phyloP scores from a whole-genome alignment of 768 basidiomycete species.

The Lentinula sp. region DNA sequence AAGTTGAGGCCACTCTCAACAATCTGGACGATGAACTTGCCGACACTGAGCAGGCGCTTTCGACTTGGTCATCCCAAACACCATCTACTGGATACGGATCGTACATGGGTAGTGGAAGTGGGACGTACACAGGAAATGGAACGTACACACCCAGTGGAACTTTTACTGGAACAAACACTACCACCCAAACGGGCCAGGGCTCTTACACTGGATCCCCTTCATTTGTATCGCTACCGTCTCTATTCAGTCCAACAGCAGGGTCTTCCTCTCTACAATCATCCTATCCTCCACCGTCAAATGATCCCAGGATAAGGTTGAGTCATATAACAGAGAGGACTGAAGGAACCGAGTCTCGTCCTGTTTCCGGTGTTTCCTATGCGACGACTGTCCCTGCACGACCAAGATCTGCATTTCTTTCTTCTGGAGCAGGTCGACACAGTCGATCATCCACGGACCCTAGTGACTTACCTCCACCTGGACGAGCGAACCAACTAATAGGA shows the following conservation, averaged over 20 bases:
- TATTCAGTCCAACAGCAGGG: slow-evolving; percentile 26
- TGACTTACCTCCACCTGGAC: slow-evolving; percentile 44
- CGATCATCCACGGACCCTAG: slow-evolving; percentile 57
- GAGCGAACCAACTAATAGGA: slow-evolving; percentile 67
- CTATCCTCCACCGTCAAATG: slow-evolving; percentile 21
- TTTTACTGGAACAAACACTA: slow-evolving; percentile 16
- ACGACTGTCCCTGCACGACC: slow-evolving; percentile 27
- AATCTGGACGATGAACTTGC: slow-evolving; percentile 64
- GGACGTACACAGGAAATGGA: neutral
- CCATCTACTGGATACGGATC: neutral
- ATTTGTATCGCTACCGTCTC: slow-evolving; percentile 35
- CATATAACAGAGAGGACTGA: slow-evolving; percentile 78
- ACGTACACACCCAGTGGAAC: slow-evolving; percentile 13
- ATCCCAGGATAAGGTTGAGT: slow-evolving; percentile 50
- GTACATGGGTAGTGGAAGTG: neutral
- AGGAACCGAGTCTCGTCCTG: slow-evolving; percentile 54
- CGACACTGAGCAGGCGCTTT: slow-evolving; percentile 57
- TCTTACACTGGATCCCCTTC: slow-evolving; percentile 43
- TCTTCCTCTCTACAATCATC: slow-evolving; percentile 2
- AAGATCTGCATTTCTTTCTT: slow-evolving; percentile 39
- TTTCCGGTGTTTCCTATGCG: slow-evolving; percentile 33
- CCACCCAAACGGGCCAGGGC: slow-evolving; percentile 18
- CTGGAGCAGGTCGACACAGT: slow-evolving; percentile 32
- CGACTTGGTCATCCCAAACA: slow-evolving; percentile 46
- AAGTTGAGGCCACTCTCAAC: slow-evolving; percentile 66